Conservation (phyloP, 331 rosid species). For the Quercus lobata region DNA sequence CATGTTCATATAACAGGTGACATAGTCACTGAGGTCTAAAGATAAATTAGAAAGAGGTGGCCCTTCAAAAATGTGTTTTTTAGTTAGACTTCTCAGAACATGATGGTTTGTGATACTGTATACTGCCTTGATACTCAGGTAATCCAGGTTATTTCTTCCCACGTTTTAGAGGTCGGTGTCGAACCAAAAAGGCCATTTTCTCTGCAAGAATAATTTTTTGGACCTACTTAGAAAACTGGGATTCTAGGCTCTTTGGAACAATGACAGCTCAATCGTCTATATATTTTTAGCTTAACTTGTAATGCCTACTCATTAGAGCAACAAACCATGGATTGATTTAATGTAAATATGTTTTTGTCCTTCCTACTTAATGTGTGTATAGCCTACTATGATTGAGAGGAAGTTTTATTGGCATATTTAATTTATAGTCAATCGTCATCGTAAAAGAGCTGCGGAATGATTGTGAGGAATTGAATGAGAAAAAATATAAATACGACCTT, state of each 20-base stretch:
- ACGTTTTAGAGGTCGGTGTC: not conserved
- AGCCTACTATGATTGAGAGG: no score
- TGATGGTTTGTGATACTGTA: conserved; percentile 6
- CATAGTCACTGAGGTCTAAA: conserved; percentile 19
- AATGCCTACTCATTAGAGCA: not conserved
- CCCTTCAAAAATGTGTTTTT: conserved; percentile 22
- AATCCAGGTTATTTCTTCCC: not conserved
- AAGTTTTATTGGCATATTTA: not conserved
- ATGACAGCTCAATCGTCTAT: no score
- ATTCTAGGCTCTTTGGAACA: no score
- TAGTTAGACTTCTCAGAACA: conserved; percentile 5
- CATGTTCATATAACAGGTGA: conserved; percentile 9
- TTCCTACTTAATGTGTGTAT: not conserved
- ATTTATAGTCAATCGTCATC: not conserved
- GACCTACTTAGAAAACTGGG: no score
- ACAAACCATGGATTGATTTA: not conserved
- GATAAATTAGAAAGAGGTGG: conserved; percentile 13
- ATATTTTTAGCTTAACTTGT: no score
- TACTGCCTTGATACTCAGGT: conserved; percentile 10
- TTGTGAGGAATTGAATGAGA: not conserved
- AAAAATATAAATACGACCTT: not conserved
- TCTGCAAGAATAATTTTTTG: no score
- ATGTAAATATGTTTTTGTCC: not conserved
- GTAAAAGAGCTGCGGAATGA: not conserved
- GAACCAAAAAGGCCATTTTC: not conserved